These are phyloP conservation scores for Fusarium nisikadoi DNA, from an alignment of 2,329 filamentous ascomycete genomes.

Conservation along the genomic window DNA sequence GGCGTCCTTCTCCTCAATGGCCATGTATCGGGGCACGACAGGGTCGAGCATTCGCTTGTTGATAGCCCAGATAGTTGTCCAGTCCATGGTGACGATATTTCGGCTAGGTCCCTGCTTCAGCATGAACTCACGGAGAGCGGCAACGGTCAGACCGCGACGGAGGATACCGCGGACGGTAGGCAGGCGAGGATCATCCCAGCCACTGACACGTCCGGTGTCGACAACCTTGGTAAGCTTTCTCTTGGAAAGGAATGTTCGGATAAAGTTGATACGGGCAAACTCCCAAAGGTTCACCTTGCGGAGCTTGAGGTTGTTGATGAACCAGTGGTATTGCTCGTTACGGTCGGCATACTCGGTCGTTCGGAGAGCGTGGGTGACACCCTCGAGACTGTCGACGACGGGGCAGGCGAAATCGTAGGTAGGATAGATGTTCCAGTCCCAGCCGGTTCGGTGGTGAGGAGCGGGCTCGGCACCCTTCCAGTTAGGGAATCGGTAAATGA, in stretches of 20 bases:
- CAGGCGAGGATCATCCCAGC: conserved; percentile 90
- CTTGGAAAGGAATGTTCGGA: conserved; percentile 85
- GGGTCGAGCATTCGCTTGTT: conserved; percentile 89
- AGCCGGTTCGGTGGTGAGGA: conserved; percentile 80
- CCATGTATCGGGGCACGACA: conserved; percentile 77
- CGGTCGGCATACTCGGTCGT: conserved; percentile 90
- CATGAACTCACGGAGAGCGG: conserved; percentile 84
- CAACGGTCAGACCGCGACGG: conserved; percentile 80
- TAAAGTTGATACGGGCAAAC: conserved; percentile 86
- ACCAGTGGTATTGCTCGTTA: conserved; percentile 89
- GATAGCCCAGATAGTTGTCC: conserved; percentile 76
- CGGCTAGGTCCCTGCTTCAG: conserved; percentile 85
- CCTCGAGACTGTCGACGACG: conserved; percentile 82
- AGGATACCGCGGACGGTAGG: conserved; percentile 84
- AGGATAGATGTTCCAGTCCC: conserved; percentile 85
- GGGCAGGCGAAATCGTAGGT: conserved; percentile 90
- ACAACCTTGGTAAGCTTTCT: conserved; percentile 87
- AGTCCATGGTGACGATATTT: conserved; percentile 86
- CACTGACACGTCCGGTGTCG: conserved; percentile 78
- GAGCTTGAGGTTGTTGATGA: conserved; percentile 77
- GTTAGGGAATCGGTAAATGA: conserved; percentile 93
- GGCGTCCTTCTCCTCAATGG: conserved; percentile 74
- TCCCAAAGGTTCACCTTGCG: conserved; percentile 87
- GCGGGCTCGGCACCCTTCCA: conserved; percentile 55
- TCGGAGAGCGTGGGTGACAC: conserved; percentile 83